Evolutionary conservation across 176 grass and related monocot species (phyloP), one percentile per base, ranked within the genome.

Genomic region (Musa schizocarpa): DNA sequence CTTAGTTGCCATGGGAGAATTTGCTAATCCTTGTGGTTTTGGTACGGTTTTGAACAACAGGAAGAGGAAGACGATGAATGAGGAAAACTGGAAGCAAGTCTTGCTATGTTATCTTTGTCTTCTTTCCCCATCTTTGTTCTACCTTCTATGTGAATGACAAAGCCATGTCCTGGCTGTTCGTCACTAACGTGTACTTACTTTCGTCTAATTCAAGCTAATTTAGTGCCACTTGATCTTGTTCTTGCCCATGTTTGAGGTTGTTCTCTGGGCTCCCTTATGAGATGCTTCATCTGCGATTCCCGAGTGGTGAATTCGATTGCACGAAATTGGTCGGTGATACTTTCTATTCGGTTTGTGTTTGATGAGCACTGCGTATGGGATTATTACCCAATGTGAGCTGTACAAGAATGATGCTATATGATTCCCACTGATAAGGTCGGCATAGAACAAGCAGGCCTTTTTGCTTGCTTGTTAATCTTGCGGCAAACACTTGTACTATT

Each of bases 61-160:
- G 69, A 72, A 9, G 69, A 72, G 2, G 65, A 68, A 3, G 69
- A 72, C 2, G 69, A 68, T 8, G 65, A 72, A 2, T 72, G 51
- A 72, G 49, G 10, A 12, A 51, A 52, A 53, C 9, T 1, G 14
- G 16, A 8, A 9, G 69, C 69, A 51, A 10, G 9, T 14, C 11
- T 9, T 13, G n/a, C 20, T 11, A 5, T 54, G 50, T 68, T 68
- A 68, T 72, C 51, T 4, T 72, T 43, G 0, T 29, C n/a, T 23
- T 72, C 13, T 23, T 23, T 14, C 8, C 24, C 12, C 3, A 13
- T 13, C 19, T 53, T 53, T 72, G 50, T 52, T 52, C 51, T 72
- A 22, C 17, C 2, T 21, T 19, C 14, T 71, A 9, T n/a, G 13
- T 68, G 25, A 43, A 68, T 68, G 65, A 22, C 26, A 68, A 68